phyloP scores from a whole-genome alignment of 768 basidiomycete genomes.

The Coprinopsis cinerea region DNA sequence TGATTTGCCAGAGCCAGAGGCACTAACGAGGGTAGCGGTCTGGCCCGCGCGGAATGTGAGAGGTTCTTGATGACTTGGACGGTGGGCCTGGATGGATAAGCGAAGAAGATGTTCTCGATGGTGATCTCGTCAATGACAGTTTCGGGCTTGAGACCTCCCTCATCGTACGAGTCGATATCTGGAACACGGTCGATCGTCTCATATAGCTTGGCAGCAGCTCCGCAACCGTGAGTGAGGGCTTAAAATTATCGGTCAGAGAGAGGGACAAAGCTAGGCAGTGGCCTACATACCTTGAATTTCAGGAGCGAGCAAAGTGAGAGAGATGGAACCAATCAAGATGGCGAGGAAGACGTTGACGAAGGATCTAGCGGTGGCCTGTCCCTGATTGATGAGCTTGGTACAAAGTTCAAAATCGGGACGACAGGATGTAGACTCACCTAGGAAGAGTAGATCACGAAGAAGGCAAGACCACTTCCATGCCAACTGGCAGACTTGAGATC shows the following conservation, averaged over 20 bases:
- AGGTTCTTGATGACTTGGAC: slow-evolving; percentile 13
- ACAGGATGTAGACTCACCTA: slow-evolving; percentile 39
- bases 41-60: slow-evolving; percentile 34
- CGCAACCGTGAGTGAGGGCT: slow-evolving; percentile 57
- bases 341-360: slow-evolving; percentile 76
- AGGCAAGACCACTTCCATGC: slow-evolving; percentile 55
- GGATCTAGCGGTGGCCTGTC: slow-evolving; percentile 52
- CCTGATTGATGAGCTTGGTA: slow-evolving; percentile 21
- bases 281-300: slow-evolving; percentile 54
- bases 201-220: slow-evolving; percentile 74
- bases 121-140: slow-evolving; percentile 60
- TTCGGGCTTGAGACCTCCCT: too few species aligned
- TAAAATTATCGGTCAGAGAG: background rate
- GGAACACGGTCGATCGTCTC: slow-evolving; percentile 76
- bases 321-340: slow-evolving; percentile 79
- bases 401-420: background rate
- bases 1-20: slow-evolving; percentile 83
- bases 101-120: slow-evolving; percentile 28
- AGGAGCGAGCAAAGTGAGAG: slow-evolving; percentile 66
- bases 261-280: background rate
- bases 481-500: slow-evolving; percentile 46
- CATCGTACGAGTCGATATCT: slow-evolving; percentile 62
- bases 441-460: slow-evolving; percentile 76
- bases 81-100: slow-evolving; percentile 15
- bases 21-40: slow-evolving; percentile 75